Percentiles rank a stretch among this genome's conserved stretches.
phyloP scores from a whole-genome alignment of 371 early-diverging fungal genomes.

The Mucor racemosus region DNA sequence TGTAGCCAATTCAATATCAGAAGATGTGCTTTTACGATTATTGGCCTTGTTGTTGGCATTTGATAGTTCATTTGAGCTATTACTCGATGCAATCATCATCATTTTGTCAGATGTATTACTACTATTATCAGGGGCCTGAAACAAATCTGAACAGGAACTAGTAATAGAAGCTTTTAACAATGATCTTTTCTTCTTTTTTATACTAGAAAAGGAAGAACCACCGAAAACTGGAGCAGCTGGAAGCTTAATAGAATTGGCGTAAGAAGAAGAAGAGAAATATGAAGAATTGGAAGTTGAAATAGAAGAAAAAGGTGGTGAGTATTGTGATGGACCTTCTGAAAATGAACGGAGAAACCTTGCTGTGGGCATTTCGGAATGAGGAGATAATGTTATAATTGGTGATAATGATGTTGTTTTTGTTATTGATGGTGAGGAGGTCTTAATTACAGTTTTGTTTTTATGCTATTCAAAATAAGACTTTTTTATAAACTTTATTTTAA shows the following conservation, averaged over 20 bases:
- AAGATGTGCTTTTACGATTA: constrained; percentile 5
- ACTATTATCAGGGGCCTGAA: neutral
- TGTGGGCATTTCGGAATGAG: constrained; percentile 6
- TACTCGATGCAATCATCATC: constrained; percentile 10
- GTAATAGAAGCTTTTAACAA: constrained; percentile 6
- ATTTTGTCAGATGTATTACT: neutral
- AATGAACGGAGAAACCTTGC: constrained; percentile 9
- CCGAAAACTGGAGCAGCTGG: constrained; percentile 23
- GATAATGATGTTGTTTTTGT: constrained; percentile 11
- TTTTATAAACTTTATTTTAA: neutral
- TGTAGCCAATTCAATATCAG: constrained; percentile 39
- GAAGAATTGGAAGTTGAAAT: constrained; percentile 11
- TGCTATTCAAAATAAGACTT: neutral
- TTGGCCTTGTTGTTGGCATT: neutral
- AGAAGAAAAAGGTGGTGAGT: constrained; percentile 17
- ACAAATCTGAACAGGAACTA: neutral
- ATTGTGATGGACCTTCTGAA: neutral
- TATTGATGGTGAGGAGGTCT: neutral
- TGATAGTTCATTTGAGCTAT: neutral
- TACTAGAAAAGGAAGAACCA: constrained; percentile 18
- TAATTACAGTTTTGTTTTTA: constrained; percentile 19
- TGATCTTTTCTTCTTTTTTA: constrained; percentile 22
- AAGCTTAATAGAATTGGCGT: constrained; percentile 17
- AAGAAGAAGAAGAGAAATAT: constrained; percentile 18
- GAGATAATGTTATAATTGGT: constrained; percentile 3